Conservation (phyloP, 345 rosid genomes). For the Hibiscus trionum region DNA sequence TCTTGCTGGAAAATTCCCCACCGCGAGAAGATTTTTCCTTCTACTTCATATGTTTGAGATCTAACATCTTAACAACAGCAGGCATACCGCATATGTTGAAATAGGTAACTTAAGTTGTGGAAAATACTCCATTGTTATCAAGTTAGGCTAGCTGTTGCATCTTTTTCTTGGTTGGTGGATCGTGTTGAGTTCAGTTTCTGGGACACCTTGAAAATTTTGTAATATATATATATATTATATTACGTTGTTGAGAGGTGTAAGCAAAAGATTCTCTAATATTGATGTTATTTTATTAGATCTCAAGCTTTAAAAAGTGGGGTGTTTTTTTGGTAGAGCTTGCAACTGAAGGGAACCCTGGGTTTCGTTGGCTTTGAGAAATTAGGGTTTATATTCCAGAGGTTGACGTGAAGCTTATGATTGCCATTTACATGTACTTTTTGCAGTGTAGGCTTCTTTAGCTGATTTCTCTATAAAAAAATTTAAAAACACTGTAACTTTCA, state of each 20-base stretch:
- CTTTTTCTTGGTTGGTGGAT: neutral
- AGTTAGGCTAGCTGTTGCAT: neutral
- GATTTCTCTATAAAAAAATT: neutral
- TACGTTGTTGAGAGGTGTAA: neutral
- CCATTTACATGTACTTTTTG: neutral
- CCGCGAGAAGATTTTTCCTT: too few relatives aligned
- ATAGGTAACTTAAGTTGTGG: neutral
- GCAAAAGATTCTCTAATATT: neutral
- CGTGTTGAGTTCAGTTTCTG: neutral
- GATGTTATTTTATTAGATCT: conserved; percentile 5
- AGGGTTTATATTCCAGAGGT: conserved; percentile 28
- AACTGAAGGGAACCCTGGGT: neutral
- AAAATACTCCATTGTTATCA: too few relatives aligned
- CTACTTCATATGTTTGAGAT: neutral
- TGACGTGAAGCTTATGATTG: conserved; percentile 22
- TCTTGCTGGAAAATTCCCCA: conserved; percentile 4
- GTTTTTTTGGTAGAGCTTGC: neutral
- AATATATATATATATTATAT: too few relatives aligned
- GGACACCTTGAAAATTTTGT: neutral
- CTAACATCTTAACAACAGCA: neutral
- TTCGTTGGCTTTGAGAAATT: conserved; percentile 13
- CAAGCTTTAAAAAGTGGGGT: neutral
- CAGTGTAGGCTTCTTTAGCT: neutral
- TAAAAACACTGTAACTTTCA: too few relatives aligned
- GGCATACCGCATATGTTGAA: neutral